Conservation (phyloP, 345 rosid genomes). For the Sonneratia caseolaris region DNA sequence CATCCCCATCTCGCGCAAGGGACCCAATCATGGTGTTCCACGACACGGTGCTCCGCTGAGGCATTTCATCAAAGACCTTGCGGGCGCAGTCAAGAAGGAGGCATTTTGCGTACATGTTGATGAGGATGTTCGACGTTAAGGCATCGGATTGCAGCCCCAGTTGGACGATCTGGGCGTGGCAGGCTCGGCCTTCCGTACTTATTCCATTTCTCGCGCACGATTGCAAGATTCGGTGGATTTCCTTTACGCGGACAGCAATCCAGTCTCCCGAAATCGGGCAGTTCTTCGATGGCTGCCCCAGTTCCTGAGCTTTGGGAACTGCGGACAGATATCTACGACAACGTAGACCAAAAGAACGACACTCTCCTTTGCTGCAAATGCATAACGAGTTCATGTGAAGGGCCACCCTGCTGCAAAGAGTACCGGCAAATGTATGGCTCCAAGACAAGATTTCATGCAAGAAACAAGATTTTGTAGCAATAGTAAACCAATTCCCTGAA, state of each 20-base stretch:
- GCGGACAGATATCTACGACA: neutral
- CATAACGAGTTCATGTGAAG: neutral
- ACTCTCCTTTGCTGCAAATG: neutral
- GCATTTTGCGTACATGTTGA: slow-evolving; percentile 43
- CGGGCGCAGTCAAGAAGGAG: slow-evolving; percentile 33
- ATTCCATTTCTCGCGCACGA: slow-evolving; percentile 32
- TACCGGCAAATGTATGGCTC: no score
- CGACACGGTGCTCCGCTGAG: slow-evolving; percentile 52
- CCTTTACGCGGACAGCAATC: slow-evolving; percentile 13
- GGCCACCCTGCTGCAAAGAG: no score
- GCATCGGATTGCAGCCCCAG: slow-evolving; percentile 27
- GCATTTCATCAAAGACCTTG: slow-evolving; percentile 59
- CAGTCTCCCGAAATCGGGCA: neutral
- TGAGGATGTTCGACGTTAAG: slow-evolving; percentile 44
- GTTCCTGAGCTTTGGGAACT: neutral
- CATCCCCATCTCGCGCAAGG: slow-evolving; percentile 28
- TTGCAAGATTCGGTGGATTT: slow-evolving; percentile 31
- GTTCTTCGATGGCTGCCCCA: neutral
- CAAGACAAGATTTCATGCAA: no score
- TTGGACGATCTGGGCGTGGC: slow-evolving; percentile 39
- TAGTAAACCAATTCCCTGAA: no score
- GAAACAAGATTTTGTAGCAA: no score
- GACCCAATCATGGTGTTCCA: slow-evolving; percentile 65
- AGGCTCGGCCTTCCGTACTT: slow-evolving; percentile 28
- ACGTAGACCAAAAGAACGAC: neutral